phyloP scores from a whole-genome alignment of 306 rosid genomes.

The Alnus rubra region DNA sequence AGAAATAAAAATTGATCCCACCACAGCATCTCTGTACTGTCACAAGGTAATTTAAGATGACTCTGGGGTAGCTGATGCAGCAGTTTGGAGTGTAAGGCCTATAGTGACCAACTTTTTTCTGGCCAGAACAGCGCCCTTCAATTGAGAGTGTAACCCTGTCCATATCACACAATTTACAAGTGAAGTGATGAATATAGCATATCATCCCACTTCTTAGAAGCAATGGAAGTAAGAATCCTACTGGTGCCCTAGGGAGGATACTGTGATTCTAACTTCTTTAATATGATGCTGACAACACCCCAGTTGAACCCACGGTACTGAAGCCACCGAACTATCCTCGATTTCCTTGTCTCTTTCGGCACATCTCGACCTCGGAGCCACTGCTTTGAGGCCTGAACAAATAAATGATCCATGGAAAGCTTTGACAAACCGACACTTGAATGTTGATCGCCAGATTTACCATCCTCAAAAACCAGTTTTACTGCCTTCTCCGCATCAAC shows the following conservation, averaged over 20 bases:
- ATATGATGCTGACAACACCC: slow-evolving; percentile 55
- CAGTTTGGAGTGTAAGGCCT: slow-evolving; percentile 2
- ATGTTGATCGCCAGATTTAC: slow-evolving; percentile 23
- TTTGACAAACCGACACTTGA: slow-evolving; percentile 45
- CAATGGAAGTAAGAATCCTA: slow-evolving; percentile 17
- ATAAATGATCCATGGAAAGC: slow-evolving; percentile 59
- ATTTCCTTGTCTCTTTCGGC: slow-evolving; percentile 67
- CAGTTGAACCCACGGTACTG: slow-evolving; percentile 79
- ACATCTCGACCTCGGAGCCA: slow-evolving; percentile 67
- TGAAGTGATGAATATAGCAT: slow-evolving; percentile 34
- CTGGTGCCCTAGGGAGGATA: slow-evolving; percentile 44
- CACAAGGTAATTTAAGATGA: slow-evolving; percentile 20
- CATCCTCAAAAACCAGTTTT: slow-evolving; percentile 58
- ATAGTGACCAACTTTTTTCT: slow-evolving; percentile 25
- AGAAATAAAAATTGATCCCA: slow-evolving; percentile 1
- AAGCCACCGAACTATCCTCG: slow-evolving; percentile 78
- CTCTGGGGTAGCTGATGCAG: neutral
- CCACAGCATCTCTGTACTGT: slow-evolving; percentile 16
- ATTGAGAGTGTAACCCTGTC: slow-evolving; percentile 28
- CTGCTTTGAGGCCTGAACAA: slow-evolving; percentile 78
- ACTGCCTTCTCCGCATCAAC: slow-evolving; percentile 73
- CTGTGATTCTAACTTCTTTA: slow-evolving; percentile 61
- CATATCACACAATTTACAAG: too few relatives aligned
- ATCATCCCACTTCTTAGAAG: slow-evolving; percentile 35
- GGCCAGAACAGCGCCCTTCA: slow-evolving; percentile 37